phyloP scores from a whole-genome alignment of 495 filamentous ascomycete species.

The Tricharina praecox region DNA sequence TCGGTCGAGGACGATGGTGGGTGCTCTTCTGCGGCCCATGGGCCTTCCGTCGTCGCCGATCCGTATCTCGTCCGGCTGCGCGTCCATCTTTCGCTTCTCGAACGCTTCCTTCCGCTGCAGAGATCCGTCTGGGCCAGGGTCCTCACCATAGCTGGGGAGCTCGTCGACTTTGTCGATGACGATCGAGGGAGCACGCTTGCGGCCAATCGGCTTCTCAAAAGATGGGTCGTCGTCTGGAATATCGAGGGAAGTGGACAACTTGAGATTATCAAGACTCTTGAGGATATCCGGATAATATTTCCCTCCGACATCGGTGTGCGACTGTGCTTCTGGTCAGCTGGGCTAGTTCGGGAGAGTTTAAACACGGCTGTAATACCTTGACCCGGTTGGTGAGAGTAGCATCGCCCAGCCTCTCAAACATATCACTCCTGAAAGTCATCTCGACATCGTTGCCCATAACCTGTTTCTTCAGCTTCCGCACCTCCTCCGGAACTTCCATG shows the following conservation, averaged over 20 bases:
- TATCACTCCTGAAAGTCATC: conserved; percentile 57
- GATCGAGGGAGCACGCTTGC: conserved; percentile 29
- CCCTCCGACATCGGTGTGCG: conserved; percentile 78
- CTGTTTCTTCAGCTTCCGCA: conserved; percentile 40
- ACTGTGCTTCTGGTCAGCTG: conserved; percentile 6
- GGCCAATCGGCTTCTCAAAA: conserved; percentile 1
- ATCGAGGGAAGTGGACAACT: conserved; percentile 7
- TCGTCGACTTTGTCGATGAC: conserved; percentile 49
- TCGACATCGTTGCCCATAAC: conserved; percentile 47
- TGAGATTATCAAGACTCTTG: conserved; percentile 4
- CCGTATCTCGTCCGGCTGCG: conserved; percentile 15
- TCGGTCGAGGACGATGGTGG: conserved; percentile 46
- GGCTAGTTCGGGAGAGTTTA: not conserved
- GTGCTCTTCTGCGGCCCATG: conserved; percentile 15
- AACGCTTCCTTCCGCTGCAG: conserved; percentile 38
- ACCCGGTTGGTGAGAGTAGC: conserved; percentile 75
- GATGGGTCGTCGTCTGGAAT: conserved; percentile 10
- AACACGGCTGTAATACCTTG: conserved; percentile 33
- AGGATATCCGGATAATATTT: conserved; percentile 66
- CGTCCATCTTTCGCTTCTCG: conserved; percentile 46
- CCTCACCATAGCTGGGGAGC: conserved; percentile 45
- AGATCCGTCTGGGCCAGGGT: conserved; percentile 36
- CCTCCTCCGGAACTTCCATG: conserved; percentile 49
- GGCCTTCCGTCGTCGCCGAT: conserved; percentile 2
- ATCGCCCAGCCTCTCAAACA: conserved; percentile 55